These are phyloP conservation scores for Aurantiochytrium sp. DNA, from an alignment of 108 stramenopile genomes.

Conservation along the genomic window DNA sequence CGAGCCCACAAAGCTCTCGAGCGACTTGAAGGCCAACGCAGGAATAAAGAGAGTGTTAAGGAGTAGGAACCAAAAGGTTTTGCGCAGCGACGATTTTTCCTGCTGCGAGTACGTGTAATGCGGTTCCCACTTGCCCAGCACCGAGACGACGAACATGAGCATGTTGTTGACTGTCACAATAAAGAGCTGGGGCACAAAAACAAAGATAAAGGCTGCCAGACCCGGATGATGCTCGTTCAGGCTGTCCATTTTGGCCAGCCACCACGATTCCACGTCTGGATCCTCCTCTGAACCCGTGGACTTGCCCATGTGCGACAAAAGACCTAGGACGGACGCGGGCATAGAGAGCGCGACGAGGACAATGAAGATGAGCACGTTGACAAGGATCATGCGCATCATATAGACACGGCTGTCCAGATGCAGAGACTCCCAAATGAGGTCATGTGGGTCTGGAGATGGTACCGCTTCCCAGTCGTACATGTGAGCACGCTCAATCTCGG, in stretches of 20 bases:
- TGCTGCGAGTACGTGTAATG: constrained; percentile 5
- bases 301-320: neutral
- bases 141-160: neutral
- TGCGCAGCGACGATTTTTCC: neutral
- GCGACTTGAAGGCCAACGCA: constrained; percentile 6
- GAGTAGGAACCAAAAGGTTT: neutral
- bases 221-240: neutral
- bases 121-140: constrained; percentile 2
- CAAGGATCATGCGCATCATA: neutral
- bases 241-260: neutral
- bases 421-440: neutral
- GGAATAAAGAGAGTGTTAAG: neutral
- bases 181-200: neutral
- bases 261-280: neutral
- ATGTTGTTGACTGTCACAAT: neutral
- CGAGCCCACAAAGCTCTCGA: neutral
- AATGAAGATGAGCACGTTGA: neutral
- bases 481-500: neutral
- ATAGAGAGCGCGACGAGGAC: neutral
- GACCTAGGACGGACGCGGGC: neutral
- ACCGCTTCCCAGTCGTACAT: neutral
- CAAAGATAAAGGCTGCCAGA: neutral
- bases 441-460: neutral
- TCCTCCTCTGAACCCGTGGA: neutral
- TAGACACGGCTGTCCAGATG: neutral